phyloP scores from a whole-genome alignment of 257 asterid genomes.

The Solanum tacnaense region DNA sequence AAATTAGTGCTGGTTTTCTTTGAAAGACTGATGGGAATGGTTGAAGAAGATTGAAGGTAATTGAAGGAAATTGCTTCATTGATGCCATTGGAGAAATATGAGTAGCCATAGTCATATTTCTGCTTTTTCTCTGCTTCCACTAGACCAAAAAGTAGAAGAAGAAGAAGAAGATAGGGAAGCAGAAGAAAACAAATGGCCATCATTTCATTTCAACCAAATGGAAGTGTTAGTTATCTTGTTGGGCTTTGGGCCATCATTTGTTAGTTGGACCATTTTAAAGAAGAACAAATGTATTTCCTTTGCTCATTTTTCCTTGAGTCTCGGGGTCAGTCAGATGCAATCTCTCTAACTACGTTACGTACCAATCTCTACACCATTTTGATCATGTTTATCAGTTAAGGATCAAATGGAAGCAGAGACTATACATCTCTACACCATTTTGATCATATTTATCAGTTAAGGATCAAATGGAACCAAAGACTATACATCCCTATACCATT shows the following conservation, averaged over 20 bases:
- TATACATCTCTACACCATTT: too few species aligned
- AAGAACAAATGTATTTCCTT: not conserved
- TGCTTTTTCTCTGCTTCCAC: not conserved
- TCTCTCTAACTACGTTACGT: not conserved
- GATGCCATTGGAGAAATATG: not conserved
- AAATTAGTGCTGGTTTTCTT: not conserved
- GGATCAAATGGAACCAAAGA: too few species aligned
- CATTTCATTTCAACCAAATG: not conserved
- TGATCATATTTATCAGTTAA: too few species aligned
- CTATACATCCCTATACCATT: too few species aligned
- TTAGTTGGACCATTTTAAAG: not conserved
- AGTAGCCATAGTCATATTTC: not conserved
- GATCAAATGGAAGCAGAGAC: too few species aligned
- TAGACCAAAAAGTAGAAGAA: not conserved
- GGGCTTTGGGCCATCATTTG: not conserved
- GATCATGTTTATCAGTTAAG: too few species aligned
- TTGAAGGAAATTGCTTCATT: not conserved
- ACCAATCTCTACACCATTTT: too few species aligned
- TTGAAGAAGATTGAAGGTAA: not conserved
- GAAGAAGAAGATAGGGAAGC: not conserved
- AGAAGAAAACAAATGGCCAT: not conserved
- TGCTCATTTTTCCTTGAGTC: not conserved
- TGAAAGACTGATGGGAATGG: slow-evolving; percentile 3
- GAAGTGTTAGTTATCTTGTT: not conserved
- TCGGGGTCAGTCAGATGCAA: not conserved